Conservation (phyloP, 139 green algal genomes). For the Auxenochlorella protothecoides region DNA sequence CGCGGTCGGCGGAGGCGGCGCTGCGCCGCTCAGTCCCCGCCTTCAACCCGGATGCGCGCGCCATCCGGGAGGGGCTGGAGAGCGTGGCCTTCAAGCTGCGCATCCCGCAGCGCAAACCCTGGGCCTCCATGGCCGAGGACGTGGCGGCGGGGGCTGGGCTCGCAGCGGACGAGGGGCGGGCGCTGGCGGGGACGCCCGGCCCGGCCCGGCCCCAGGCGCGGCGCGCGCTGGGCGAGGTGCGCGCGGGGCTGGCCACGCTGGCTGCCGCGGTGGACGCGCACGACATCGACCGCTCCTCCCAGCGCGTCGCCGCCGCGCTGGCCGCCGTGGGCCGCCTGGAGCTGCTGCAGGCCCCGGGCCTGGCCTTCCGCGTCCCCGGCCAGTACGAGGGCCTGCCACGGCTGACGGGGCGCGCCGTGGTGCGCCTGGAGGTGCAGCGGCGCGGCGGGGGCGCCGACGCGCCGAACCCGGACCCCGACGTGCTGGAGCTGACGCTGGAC, state of each 20-base stretch:
- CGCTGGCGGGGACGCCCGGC: slow-evolving; percentile 34
- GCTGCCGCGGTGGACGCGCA: slow-evolving; percentile 18
- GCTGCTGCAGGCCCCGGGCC: slow-evolving; percentile 61
- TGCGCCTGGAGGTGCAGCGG: slow-evolving; percentile 36
- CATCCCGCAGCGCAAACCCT: slow-evolving; percentile 76
- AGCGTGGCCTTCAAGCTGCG: slow-evolving; percentile 62
- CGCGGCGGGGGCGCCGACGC: slow-evolving; percentile 6
- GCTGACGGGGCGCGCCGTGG: slow-evolving; percentile 36
- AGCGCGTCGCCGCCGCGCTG: slow-evolving; percentile 37
- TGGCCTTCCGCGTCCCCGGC: slow-evolving; percentile 46
- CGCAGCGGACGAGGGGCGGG: background rate
- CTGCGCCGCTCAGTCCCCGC: slow-evolving; percentile 62
- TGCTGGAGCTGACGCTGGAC: slow-evolving; percentile 45
- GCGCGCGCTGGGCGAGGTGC: slow-evolving; percentile 16
- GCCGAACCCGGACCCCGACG: slow-evolving; percentile 15
- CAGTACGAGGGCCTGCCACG: slow-evolving; percentile 35
- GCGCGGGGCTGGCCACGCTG: slow-evolving; percentile 16
- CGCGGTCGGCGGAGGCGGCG: slow-evolving; percentile 49
- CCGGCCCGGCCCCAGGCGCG: slow-evolving; percentile 4
- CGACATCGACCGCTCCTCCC: slow-evolving; percentile 28
- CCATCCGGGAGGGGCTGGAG: slow-evolving; percentile 44
- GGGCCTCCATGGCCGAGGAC: slow-evolving; percentile 54
- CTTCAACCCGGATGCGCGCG: slow-evolving; percentile 55
- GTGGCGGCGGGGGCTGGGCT: slow-evolving; percentile 22
- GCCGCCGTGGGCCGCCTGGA: slow-evolving; percentile 53